A percentile compares a stretch with the other conserved stretches of the same genome.
Conservation (phyloP, 768 basidiomycete species). For the Amanita fuliginea region DNA sequence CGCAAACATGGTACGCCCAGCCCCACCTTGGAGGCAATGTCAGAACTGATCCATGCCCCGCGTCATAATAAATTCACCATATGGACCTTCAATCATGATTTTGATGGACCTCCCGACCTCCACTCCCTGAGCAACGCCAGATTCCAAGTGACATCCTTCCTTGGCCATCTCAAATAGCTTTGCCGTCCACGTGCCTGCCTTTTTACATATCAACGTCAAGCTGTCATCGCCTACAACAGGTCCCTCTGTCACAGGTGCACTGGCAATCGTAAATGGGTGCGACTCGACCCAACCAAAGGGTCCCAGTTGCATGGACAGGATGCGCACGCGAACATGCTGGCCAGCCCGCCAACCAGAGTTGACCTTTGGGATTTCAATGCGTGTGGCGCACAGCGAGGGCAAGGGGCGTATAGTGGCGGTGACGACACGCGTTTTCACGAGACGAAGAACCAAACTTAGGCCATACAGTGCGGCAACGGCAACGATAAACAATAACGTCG, state of each 20-base stretch:
- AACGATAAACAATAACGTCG: no score
- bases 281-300: constrained; percentile 44
- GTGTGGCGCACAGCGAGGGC: neutral
- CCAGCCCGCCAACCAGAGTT: neutral
- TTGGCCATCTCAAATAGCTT: constrained; percentile 26
- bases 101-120: constrained; percentile 14
- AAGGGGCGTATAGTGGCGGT: neutral
- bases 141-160: constrained; percentile 7
- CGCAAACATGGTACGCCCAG: constrained; percentile 32
- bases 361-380: neutral
- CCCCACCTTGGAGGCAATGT: constrained; percentile 18
- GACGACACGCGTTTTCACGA: neutral
- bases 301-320: constrained; percentile 43
- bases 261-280: constrained; percentile 81
- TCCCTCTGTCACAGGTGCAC: constrained; percentile 10
- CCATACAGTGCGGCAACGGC: no score
- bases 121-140: constrained; percentile 1
- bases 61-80: constrained; percentile 8
- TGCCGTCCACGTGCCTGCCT: constrained; percentile 36
- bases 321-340: constrained; percentile 25
- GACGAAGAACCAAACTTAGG: neutral
- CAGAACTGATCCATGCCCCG: neutral
- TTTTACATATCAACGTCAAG: constrained; percentile 38
- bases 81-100: constrained; percentile 36
- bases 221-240: constrained; percentile 40